A percentile compares a stretch with the other conserved stretches of the same genome.
Conservation (phyloP, 805 yeast species). For the Starmerella riodocensis region DNA sequence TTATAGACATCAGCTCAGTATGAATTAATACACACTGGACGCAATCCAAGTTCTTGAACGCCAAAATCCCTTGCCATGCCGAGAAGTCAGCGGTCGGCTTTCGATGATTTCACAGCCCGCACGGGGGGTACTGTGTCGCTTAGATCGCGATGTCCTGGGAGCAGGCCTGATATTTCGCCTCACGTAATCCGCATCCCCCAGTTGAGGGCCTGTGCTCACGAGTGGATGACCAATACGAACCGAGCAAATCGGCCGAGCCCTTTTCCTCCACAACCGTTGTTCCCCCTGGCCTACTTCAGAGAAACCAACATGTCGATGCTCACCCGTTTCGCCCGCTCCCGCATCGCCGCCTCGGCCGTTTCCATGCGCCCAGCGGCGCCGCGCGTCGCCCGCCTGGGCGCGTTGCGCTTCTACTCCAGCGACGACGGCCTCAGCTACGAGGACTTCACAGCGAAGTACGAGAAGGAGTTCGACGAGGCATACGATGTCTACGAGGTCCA, state of each 20-base stretch:
- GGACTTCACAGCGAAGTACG: conserved; percentile 46
- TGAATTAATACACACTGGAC: too few species aligned
- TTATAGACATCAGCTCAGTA: too few species aligned
- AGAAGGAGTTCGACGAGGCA: conserved; percentile 91
- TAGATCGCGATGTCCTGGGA: too few species aligned
- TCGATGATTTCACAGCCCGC: too few species aligned
- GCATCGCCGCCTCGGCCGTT: conserved; percentile 14
- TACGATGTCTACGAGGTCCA: conserved; percentile 77
- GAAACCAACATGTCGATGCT: conserved; percentile 7
- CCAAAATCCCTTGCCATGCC: too few species aligned
- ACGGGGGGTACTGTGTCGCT: too few species aligned
- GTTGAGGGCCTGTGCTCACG: not conserved
- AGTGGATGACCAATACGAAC: conserved; percentile 9
- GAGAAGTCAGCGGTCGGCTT: too few species aligned
- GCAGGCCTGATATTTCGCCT: too few species aligned
- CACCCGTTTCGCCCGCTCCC: conserved; percentile 13
- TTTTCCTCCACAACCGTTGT: not conserved
- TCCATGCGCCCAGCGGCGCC: conserved; percentile 9
- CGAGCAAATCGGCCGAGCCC: not conserved
- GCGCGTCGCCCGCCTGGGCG: conserved; percentile 7
- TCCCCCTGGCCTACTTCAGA: not conserved
- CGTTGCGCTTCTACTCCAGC: conserved; percentile 17
- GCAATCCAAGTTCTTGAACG: too few species aligned
- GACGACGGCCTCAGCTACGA: conserved; percentile 20
- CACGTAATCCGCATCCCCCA: not conserved